Percentiles rank a stretch among this genome's conserved stretches.
phyloP scores from a whole-genome alignment of 2,329 filamentous ascomycete genomes.

The Mollisia scopiformis region DNA sequence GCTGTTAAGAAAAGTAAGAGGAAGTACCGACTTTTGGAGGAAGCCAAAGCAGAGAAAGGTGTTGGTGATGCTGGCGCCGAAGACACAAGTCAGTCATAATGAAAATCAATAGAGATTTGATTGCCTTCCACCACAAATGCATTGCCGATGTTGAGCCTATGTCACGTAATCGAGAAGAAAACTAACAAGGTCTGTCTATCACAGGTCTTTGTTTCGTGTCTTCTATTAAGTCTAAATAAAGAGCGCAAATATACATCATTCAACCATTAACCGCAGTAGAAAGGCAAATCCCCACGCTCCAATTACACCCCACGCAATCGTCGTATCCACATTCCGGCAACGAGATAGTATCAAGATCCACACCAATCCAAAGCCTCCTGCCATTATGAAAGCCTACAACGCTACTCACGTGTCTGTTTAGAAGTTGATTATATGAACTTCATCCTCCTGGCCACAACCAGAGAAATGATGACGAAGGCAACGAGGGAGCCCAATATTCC shows the following conservation, averaged over 20 bases:
- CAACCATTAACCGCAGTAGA: not conserved
- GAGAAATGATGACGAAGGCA: constrained; percentile 44
- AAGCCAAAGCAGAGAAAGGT: constrained; percentile 25
- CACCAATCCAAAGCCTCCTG: not conserved
- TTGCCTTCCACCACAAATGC: not conserved
- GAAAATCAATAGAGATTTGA: not conserved
- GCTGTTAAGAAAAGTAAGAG: constrained; percentile 79
- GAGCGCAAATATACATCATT: not conserved
- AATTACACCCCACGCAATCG: not conserved
- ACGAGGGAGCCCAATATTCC: constrained; percentile 61
- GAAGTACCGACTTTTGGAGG: constrained; percentile 69
- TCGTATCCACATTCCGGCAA: not conserved
- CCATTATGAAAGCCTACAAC: not conserved
- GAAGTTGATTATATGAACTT: constrained; percentile 32
- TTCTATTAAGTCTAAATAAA: not conserved
- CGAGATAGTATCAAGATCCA: not conserved
- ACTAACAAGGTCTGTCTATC: no score
- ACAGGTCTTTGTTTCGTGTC: no score
- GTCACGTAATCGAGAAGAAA: no score
- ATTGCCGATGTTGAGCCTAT: not conserved
- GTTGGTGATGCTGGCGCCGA: not conserved
- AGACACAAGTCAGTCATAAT: no score
- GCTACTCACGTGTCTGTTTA: not conserved
- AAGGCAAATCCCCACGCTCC: not conserved
- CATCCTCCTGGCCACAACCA: constrained; percentile 30